A percentile compares a stretch with the other conserved stretches of the same genome.
Evolutionary conservation across 169 alveolate species (phyloP).

Genomic region (Plasmodium vinckei): DNA sequence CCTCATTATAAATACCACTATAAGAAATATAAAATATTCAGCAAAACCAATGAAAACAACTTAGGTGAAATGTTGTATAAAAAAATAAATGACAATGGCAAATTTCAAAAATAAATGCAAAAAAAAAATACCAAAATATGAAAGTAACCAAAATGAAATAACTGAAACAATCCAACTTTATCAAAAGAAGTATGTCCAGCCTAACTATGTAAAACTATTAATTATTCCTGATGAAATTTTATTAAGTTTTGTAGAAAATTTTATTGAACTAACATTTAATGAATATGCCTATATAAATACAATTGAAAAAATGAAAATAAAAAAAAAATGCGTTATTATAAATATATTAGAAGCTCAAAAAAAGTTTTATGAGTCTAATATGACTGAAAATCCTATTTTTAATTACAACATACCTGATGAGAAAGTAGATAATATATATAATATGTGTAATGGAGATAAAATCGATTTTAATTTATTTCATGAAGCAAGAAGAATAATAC

Average conservation of each 20-base stretch:
- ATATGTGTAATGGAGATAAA: conserved; percentile 48
- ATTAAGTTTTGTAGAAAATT: conserved; percentile 44
- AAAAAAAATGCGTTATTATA: conserved; percentile 32
- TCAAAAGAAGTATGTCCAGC: neutral
- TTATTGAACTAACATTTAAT: conserved; percentile 29
- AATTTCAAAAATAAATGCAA: too few relatives aligned
- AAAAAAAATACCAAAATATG: neutral
- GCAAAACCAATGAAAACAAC: too few relatives aligned
- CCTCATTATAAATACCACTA: too few relatives aligned
- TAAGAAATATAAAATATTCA: too few relatives aligned
- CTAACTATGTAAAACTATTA: conserved; percentile 42
- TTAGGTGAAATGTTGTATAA: too few relatives aligned
- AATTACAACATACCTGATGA: conserved; percentile 43
- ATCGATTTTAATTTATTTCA: conserved; percentile 57
- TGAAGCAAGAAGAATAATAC: conserved; percentile 66
- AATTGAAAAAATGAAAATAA: conserved; percentile 29
- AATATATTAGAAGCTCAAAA: conserved; percentile 52
- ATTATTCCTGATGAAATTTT: conserved; percentile 51
- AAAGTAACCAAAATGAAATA: neutral
- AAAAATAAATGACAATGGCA: too few relatives aligned
- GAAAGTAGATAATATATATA: conserved; percentile 41
- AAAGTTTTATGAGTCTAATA: conserved; percentile 38
- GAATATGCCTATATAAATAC: conserved; percentile 31
- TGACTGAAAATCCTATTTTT: conserved; percentile 34
- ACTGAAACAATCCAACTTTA: too few relatives aligned